A percentile compares a stretch with the other conserved stretches of the same genome.
Evolutionary conservation across 2,329 filamentous ascomycete species (phyloP).

Genomic region (Exophiala phaeomuriformis): DNA sequence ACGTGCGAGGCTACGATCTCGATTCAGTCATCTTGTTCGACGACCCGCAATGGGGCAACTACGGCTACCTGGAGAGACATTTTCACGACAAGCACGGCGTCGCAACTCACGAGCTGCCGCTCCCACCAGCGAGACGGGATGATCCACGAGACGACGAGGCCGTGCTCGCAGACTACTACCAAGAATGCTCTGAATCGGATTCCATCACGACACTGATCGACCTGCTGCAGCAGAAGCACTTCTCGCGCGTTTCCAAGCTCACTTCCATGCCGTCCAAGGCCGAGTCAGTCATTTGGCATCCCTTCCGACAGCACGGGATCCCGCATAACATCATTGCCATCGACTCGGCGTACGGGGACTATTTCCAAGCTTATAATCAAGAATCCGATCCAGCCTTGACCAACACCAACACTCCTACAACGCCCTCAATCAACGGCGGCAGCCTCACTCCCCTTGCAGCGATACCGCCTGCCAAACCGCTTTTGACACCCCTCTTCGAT

Average conservation of each 20-base stretch:
- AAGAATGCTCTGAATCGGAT: constrained; percentile 36
- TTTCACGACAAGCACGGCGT: constrained; percentile 54
- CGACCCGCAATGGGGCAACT: constrained; percentile 59
- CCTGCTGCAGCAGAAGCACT: constrained; percentile 49
- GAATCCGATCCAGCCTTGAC: constrained; percentile 22
- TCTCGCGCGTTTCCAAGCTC: constrained; percentile 50
- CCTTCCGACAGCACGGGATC: constrained; percentile 72
- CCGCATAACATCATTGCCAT: constrained; percentile 62
- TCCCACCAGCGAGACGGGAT: constrained; percentile 49
- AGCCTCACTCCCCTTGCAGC: constrained; percentile 17
- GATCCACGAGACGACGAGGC: constrained; percentile 45
- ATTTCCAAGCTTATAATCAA: constrained; percentile 58
- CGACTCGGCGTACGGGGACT: constrained; percentile 72
- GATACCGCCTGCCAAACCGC: constrained; percentile 23
- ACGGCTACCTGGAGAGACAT: constrained; percentile 59
- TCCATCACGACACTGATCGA: constrained; percentile 44
- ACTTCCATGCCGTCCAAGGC: constrained; percentile 57
- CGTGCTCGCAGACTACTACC: constrained; percentile 60
- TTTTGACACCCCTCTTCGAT: constrained; percentile 64
- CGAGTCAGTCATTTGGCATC: constrained; percentile 67
- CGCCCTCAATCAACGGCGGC: constrained; percentile 1
- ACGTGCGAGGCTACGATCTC: constrained; percentile 71
- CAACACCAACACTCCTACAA: background rate
- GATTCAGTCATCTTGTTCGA: constrained; percentile 62
- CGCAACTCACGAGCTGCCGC: constrained; percentile 48